Percentiles rank a stretch among this genome's conserved stretches.
Conservation (phyloP, 306 rosid genomes). For the Gillenia trifoliata region DNA sequence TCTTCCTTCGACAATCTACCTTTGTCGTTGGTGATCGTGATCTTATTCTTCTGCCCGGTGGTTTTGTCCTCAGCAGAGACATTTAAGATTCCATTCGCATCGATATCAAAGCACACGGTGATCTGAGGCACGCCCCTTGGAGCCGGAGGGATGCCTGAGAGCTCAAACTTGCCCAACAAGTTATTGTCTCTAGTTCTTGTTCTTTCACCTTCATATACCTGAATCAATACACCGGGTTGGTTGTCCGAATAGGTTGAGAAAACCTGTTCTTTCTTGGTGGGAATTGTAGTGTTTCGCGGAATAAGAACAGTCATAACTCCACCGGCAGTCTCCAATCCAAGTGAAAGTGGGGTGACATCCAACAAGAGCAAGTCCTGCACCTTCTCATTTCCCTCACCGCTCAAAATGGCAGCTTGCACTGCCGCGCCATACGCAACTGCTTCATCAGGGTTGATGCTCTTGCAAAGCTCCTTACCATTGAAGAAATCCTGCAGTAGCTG, state of each 20-base stretch:
- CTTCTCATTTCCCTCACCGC: conserved; percentile 37
- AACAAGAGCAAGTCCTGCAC: conserved; percentile 31
- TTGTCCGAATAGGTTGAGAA: conserved; percentile 21
- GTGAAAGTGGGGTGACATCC: conserved; percentile 38
- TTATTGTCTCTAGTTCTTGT: conserved; percentile 27
- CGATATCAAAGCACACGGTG: conserved; percentile 30
- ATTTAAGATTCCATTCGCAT: conserved; percentile 38
- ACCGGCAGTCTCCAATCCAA: conserved; percentile 35
- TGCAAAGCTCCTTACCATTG: conserved; percentile 40
- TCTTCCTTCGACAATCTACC: conserved; percentile 31
- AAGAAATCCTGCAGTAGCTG: conserved; percentile 34
- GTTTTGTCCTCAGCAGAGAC: conserved; percentile 41
- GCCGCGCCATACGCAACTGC: conserved; percentile 42
- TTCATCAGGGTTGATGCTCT: conserved; percentile 43
- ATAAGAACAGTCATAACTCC: conserved; percentile 34
- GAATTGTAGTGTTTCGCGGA: conserved; percentile 40
- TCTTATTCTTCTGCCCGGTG: conserved; percentile 35
- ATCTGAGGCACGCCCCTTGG: conserved; percentile 33
- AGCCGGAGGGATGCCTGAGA: conserved; percentile 33
- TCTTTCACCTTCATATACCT: conserved; percentile 38
- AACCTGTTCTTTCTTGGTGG: conserved; percentile 25
- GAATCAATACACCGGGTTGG: conserved; percentile 25
- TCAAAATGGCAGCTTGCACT: conserved; percentile 37
- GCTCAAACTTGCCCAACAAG: conserved; percentile 32
- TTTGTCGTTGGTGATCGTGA: conserved; percentile 34